A percentile compares a stretch with the other conserved stretches of the same genome.
Conservation (phyloP, 2,329 filamentous ascomycete genomes). For the Penicillium sp. region DNA sequence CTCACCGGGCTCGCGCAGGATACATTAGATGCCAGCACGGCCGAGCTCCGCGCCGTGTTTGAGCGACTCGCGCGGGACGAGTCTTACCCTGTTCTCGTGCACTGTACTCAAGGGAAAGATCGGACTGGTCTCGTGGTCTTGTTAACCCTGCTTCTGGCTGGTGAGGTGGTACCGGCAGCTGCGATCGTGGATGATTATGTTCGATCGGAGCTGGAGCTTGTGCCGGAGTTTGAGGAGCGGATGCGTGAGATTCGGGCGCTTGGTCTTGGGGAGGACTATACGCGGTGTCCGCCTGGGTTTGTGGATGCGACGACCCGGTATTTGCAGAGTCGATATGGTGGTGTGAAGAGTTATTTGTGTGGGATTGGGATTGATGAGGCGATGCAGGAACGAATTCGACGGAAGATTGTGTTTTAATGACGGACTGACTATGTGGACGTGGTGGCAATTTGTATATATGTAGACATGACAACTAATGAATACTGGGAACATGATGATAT, state of each 20-base stretch:
- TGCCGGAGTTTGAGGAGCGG: slow-evolving; percentile 56
- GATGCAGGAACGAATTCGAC: slow-evolving; percentile 39
- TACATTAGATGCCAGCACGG: slow-evolving; percentile 61
- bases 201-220: slow-evolving; percentile 57
- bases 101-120: slow-evolving; percentile 89
- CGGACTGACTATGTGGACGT: background rate
- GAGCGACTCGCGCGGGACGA: slow-evolving; percentile 52
- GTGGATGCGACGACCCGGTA: slow-evolving; percentile 55
- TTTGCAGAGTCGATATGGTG: slow-evolving; percentile 58
- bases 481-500: background rate
- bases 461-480: slow-evolving; percentile 9
- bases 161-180: slow-evolving; percentile 45
- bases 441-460: slow-evolving; percentile 6
- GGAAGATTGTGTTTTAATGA: slow-evolving; percentile 18
- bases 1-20: slow-evolving; percentile 64
- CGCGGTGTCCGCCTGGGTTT: slow-evolving; percentile 58
- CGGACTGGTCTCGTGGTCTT: slow-evolving; percentile 67
- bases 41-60: slow-evolving; percentile 64
- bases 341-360: slow-evolving; percentile 60
- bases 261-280: slow-evolving; percentile 69
- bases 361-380: slow-evolving; percentile 52
- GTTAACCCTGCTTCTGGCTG: slow-evolving; percentile 60
- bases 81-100: slow-evolving; percentile 62
- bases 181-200: slow-evolving; percentile 68
- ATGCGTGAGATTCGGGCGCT: slow-evolving; percentile 63